Evolutionary conservation across 2,329 filamentous ascomycete species (phyloP).

Genomic region (Pseudocercospora fuligena): DNA sequence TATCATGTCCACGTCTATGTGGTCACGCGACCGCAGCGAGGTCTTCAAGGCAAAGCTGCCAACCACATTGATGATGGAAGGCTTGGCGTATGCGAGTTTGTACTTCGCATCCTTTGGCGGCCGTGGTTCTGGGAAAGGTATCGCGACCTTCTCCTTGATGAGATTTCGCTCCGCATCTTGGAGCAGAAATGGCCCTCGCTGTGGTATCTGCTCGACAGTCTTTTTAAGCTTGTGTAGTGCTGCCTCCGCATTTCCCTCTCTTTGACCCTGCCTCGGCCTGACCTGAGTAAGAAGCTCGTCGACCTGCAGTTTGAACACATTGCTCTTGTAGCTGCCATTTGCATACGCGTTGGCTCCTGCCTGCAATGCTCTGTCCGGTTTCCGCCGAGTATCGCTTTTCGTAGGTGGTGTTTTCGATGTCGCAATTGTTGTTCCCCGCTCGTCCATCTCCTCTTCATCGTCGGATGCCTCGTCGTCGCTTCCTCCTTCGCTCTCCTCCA

Average conservation of each 20-base stretch:
- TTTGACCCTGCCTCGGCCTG: slow-evolving; percentile 63
- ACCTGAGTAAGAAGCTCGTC: slow-evolving; percentile 66
- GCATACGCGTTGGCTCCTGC: slow-evolving; percentile 47
- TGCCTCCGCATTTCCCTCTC: slow-evolving; percentile 58
- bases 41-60: slow-evolving; percentile 84
- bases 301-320: slow-evolving; percentile 69
- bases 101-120: slow-evolving; percentile 79
- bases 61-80: slow-evolving; percentile 80
- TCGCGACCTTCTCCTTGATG: slow-evolving; percentile 70
- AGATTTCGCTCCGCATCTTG: slow-evolving; percentile 69
- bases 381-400: slow-evolving; percentile 14
- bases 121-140: slow-evolving; percentile 83
- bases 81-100: slow-evolving; percentile 77
- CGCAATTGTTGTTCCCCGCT: slow-evolving; percentile 17
- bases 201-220: slow-evolving; percentile 62
- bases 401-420: slow-evolving; percentile 12
- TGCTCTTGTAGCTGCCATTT: slow-evolving; percentile 66
- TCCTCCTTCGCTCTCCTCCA: slow-evolving; percentile 19
- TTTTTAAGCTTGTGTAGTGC: slow-evolving; percentile 60
- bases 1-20: slow-evolving; percentile 75
- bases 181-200: slow-evolving; percentile 58
- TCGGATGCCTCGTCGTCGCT: slow-evolving; percentile 18
- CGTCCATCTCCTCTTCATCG: background rate
- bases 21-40: slow-evolving; percentile 62
- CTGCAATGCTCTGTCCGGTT: slow-evolving; percentile 19